Base-by-base conservation (phyloP, 2,329 filamentous ascomycete genomes). In the Drechslerella stenobrocha region DNA sequence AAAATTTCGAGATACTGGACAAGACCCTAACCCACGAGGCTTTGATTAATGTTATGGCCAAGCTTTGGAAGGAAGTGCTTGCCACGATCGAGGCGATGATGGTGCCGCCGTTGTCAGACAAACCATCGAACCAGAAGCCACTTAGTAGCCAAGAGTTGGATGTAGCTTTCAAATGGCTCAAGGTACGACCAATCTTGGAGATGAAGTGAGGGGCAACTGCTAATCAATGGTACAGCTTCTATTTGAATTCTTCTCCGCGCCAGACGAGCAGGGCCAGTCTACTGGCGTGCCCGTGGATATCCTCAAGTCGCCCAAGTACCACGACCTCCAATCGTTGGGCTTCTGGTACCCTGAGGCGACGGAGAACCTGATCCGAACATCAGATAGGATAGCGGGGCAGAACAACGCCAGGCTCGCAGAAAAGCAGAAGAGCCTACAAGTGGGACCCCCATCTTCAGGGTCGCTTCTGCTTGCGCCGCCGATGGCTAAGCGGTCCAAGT, bases 1-100 rank as follows among this genome's bases (percentile, higher is more conserved):
- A 96, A 75, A 98, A 98, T 74, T 98, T 98, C 77, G 90, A 90
- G 64, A 96, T 97, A 72, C 96, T 98, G 91, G 96, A 97, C 78
- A 86, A 93, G 76, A 96, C 92, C 0, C 80, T 98, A 59, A 97
- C 93, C 0, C 87, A 90, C 61, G 87, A 90, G 60, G 95, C 93
- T n/a, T 96, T 98, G 92, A 85, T 91, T 73, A 91, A 93, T 75
- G 93, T 98, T 73, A 98, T 98, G 93, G 95, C 90, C 20, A 85
- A 93, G 44, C 79, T 98, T 3, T 98, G 93, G 93, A 98, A 98
- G 77, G 93, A 98, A 76, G 91, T 96, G 0, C 81, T 98, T 13
- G 86, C 91, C 72, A 95, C 92, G 0, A 88, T 97, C 70, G 93
- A 98, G 77, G 83, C 84, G 34, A 81, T 98, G 15, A 82, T 98